These are phyloP conservation scores for Tetradesmus lagerheimii DNA, from an alignment of 139 green algal genomes.

Conservation along the genomic window DNA sequence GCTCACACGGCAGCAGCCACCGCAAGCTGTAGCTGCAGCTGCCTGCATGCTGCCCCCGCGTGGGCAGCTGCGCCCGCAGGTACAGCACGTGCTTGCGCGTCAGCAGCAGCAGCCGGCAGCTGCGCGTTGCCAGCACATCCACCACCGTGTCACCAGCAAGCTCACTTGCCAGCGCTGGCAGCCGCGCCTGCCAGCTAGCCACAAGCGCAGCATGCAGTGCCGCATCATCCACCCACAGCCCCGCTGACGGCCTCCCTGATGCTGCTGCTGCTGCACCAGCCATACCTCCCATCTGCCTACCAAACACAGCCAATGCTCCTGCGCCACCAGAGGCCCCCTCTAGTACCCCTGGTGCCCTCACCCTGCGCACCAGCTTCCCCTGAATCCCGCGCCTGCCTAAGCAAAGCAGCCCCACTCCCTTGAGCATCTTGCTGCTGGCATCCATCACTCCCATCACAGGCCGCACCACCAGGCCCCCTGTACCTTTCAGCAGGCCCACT, in stretches of 20 bases:
- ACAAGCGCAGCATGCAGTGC: constrained; percentile 9
- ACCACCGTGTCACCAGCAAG: constrained; percentile 69
- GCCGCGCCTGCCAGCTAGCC: constrained; percentile 51
- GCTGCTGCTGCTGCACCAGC: background rate
- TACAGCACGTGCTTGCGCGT: constrained; percentile 81
- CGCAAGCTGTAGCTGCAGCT: constrained; percentile 27
- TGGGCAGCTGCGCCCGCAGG: constrained; percentile 51
- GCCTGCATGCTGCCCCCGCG: background rate
- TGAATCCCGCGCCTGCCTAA: constrained; percentile 88
- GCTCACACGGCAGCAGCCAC: constrained; percentile 36
- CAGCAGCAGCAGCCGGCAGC: constrained; percentile 79
- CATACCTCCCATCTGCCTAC: background rate
- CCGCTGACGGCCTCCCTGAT: constrained; percentile 27
- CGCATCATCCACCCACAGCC: background rate
- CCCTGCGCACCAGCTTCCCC: constrained; percentile 78
- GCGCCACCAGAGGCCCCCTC: background rate
- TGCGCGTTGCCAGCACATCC: constrained; percentile 77
- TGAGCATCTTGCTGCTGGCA: constrained; percentile 63
- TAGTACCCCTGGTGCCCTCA: constrained; percentile 72
- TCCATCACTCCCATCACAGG: constrained; percentile 76
- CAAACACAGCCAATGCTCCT: background rate
- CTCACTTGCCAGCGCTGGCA: constrained; percentile 67
- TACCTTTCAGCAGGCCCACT: constrained; percentile 75
- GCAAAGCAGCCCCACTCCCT: constrained; percentile 78
- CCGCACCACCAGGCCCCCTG: constrained; percentile 69